These are phyloP conservation scores for Calonectria ilicicola DNA, from an alignment of 2,329 filamentous ascomycete species.

Conservation along the genomic window DNA sequence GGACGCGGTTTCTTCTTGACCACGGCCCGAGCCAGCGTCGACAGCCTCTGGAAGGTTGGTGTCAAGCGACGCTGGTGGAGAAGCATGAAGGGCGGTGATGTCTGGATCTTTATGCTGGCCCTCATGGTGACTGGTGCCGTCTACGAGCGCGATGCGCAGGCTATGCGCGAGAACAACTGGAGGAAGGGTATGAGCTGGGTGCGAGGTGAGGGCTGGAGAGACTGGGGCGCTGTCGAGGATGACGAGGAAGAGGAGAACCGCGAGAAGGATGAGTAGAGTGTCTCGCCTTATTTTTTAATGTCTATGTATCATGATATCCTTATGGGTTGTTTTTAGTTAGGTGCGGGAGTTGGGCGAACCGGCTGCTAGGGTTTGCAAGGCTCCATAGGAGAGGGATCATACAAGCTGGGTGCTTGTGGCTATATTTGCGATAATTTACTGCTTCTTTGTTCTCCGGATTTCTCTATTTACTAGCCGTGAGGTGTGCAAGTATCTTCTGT, in stretches of 20 bases:
- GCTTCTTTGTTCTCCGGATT: neutral
- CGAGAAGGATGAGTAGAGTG: constrained; percentile 43
- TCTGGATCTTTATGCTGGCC: constrained; percentile 84
- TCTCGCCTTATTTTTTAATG: constrained; percentile 9
- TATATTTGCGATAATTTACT: neutral
- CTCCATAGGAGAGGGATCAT: constrained; percentile 18
- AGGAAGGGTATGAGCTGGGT: constrained; percentile 81
- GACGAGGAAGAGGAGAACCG: constrained; percentile 55
- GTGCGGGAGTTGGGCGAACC: constrained; percentile 33
- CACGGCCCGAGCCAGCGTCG: constrained; percentile 80
- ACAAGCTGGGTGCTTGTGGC: constrained; percentile 9
- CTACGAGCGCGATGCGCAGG: constrained; percentile 77
- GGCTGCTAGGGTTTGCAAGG: constrained; percentile 8
- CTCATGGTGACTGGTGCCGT: constrained; percentile 83
- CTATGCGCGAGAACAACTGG: constrained; percentile 74
- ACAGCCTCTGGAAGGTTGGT: constrained; percentile 93
- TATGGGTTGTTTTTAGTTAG: constrained; percentile 31
- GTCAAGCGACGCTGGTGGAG: constrained; percentile 91
- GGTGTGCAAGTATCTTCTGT: too few species aligned
- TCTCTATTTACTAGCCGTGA: neutral
- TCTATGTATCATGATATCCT: constrained; percentile 33
- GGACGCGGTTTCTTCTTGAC: constrained; percentile 82
- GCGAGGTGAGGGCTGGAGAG: constrained; percentile 80
- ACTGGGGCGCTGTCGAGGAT: constrained; percentile 70
- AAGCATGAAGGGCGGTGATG: constrained; percentile 84